Evolutionary conservation across 495 filamentous ascomycete genomes (phyloP), one percentile per base, ranked within the genome.

Genomic region (Aspergillus ostianus): DNA sequence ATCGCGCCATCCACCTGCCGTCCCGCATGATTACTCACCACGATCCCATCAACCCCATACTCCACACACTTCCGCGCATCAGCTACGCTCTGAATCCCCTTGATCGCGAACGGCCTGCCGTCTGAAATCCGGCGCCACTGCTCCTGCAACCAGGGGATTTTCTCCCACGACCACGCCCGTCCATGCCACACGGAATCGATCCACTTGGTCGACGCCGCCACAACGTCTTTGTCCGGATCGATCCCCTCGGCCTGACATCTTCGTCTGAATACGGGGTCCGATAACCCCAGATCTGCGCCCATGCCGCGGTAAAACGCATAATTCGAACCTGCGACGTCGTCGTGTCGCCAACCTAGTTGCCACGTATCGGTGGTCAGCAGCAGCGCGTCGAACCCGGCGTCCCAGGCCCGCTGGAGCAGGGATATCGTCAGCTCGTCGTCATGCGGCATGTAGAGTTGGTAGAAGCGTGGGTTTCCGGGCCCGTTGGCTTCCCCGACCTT

Each of bases 181-280:
- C 83, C 84, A 65, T 88, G 85, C 84, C 85, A 87, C 29, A 88
- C 78, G 56, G 79, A 81, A 63, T 87, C 85, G 55, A 88, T 87
- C 84, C 86, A 88, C 57, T 81, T 76, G 2, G 81, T 76, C 7
- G 79, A 78, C 1, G 81, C 81, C 47, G 75, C 79, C 19, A 84
- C 78, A 0, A 74, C 70, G 55, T 84, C 67, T 18, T 64, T 78
- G 45, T 76, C 64, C 6, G 79, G 73, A 67, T 88, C 82, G 52
- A 85, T 84, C 1, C 81, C 80, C 6, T 61, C 72, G 26, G 80
- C 81, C 18, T 60, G 64, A 27, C 84, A 69, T 5, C 82, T 71
- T 54, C 77, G 77, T 63, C 76, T 73, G 59, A 88, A 88, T 0
- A 84, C 83, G 0, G 83, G 81, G 58, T 89, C 86, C 5, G 66